Evolutionary conservation across 192 early-diverging fungal species (phyloP), one percentile per base, ranked within the genome.

Genomic region (Mortierella alpina): DNA sequence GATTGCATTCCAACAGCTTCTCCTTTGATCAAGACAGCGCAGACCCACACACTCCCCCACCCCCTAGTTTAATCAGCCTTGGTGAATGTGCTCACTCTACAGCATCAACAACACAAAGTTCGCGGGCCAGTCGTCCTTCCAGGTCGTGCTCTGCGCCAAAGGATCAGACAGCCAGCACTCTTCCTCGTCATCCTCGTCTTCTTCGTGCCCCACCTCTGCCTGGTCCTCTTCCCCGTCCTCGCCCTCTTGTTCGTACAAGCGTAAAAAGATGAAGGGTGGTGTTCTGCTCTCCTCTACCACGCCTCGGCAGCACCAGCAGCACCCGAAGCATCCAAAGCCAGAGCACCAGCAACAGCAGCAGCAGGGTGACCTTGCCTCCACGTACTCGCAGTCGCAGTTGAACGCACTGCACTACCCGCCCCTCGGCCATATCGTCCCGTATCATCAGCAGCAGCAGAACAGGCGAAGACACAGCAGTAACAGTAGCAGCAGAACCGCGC

Each of bases 81-180:
- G 41, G 60, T 59, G 67, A 77, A 68, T 77, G 66, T 77, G 74
- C 64, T 68, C 66, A 4, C 74, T 77, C 48, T 69, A 70, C 74
- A 76, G 67, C 55, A 70, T 68, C 67, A 76, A 76, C 74, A 76
- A 62, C 67, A 76, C 73, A 63, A 76, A 64, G 64, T 63, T 65
- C 9, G 46, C 53, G 14, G 67, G 74, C 40, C 67, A 69, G 62
- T 69, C 67, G 14, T 66, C 67, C 62, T 76, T 68, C 53, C 74
- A 76, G 45, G 74, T 65, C 44, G 57, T 70, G 48, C 68, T 78
- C 15, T 78, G 75, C 46, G 47, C 75, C 46, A 78, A 66, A 54
- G 64, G 65, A 40, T 54, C 58, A 23, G 63, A 73, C 63, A 73
- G 23, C 54, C 40, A 56, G 44, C 60, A 56, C 51, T 12, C 14